phyloP scores from a whole-genome alignment of 768 basidiomycete species.

The Gautieria morchelliformis region DNA sequence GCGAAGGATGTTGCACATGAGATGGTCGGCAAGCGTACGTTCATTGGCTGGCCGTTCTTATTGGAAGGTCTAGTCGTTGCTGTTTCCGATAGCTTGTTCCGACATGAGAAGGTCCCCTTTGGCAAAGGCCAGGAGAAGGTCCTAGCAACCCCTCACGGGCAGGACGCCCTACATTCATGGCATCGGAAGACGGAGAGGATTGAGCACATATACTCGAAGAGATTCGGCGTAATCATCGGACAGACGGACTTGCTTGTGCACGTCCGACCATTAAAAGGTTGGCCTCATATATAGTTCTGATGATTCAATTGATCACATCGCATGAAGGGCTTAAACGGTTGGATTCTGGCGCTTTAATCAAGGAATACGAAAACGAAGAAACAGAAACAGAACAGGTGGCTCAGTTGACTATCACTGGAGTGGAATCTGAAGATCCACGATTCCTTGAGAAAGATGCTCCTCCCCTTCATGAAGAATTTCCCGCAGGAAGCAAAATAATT shows the following conservation, averaged over 20 bases:
- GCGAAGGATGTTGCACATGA: constrained; percentile 63
- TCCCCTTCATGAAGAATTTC: constrained; percentile 81
- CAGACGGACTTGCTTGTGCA: constrained; percentile 74
- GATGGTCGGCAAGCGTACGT: constrained; percentile 70
- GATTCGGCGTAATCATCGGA: constrained; percentile 78
- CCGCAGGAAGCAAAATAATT: constrained; percentile 83
- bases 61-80: constrained; percentile 84
- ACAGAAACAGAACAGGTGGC: constrained; percentile 82
- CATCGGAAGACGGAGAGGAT: constrained; percentile 72
- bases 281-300: too few relatives aligned
- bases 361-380: constrained; percentile 80
- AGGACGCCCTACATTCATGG: constrained; percentile 64
- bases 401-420: constrained; percentile 75
- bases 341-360: constrained; percentile 85
- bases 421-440: constrained; percentile 83
- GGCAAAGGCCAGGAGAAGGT: constrained; percentile 44
- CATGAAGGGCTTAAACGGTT: constrained; percentile 73
- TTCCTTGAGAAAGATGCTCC: constrained; percentile 76
- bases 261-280: constrained; percentile 86
- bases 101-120: constrained; percentile 60
- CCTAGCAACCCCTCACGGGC: constrained; percentile 64
- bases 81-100: constrained; percentile 80
- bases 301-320: background rate
- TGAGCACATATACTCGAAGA: constrained; percentile 81
- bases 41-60: constrained; percentile 89